Base-by-base conservation (phyloP, 2,329 filamentous ascomycete species). In the Coniochaeta ligniaria region DNA sequence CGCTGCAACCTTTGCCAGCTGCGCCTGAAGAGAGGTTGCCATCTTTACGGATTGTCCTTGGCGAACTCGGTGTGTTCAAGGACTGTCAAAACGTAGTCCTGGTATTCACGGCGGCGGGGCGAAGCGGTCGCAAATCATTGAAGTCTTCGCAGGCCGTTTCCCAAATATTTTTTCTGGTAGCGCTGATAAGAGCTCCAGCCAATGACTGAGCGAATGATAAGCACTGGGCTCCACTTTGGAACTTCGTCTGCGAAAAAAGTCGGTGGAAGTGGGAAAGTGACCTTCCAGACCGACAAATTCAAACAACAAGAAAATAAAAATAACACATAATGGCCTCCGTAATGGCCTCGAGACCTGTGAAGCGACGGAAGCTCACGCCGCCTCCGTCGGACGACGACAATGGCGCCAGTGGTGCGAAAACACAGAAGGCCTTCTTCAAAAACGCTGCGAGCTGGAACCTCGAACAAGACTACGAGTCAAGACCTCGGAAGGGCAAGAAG, bases 1-100 rank as follows among this genome's bases (percentile, higher is more conserved):
- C 66, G 90, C 88, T 68, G 93, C 91, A 72, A 99, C 93, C 73
- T 91, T 87, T 80, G 93, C 91, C 79, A 99, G 81, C 83, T 99
- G 96, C 79, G 91, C 87, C 76, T 94, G 90, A 68, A 99, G 89
- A 72, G 91, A 88, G 63, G 92, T 66, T 64, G 68, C 66, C 68
- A 69, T 69, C 11, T 58, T 58, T 4, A 9, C 2, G 2, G 38
- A 41, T 14, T 17, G 43, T 47, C 8, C 11, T 52, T 52, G 20
- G 14, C 22, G 47, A 17, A 31, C 12, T 28, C 26, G 47, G n/a
- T 28, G 47, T 52, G 14, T 6, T 28, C 4, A 47, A 28, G 47
- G 47, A 52, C 47, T 52, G 22, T 52, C 47, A 31, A 26, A 52
- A 28, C 47, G 24, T 28, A 52, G 47, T 52, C 47, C 47, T 16